Conservation (phyloP, 2,329 filamentous ascomycete genomes). For the Xylariaceae sp. region DNA sequence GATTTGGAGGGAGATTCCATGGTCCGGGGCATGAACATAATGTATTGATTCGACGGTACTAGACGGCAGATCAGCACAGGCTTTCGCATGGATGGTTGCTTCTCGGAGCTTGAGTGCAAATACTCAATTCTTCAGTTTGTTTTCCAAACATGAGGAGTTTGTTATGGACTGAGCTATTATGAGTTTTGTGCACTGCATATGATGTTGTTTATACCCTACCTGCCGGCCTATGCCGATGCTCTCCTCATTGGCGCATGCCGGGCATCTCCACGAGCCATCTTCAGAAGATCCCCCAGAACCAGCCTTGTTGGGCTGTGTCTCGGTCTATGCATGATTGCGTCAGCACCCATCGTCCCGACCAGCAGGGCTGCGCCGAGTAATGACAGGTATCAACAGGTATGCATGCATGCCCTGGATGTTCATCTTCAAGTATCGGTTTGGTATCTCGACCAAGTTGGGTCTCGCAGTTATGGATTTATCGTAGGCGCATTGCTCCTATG, state of each 20-base stretch:
- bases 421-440: no score
- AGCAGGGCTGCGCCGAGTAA: not conserved
- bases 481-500: no score
- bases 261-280: not conserved
- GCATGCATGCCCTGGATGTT: no score
- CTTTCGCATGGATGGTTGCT: not conserved
- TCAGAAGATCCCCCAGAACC: no score
- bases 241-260: no score
- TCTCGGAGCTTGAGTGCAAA: not conserved
- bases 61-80: not conserved
- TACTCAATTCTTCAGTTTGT: not conserved
- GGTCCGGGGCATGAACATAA: not conserved
- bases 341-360: constrained; percentile 13
- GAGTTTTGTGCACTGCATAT: no score
- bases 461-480: no score
- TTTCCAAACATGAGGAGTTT: not conserved
- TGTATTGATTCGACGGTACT: not conserved
- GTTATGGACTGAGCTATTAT: not conserved
- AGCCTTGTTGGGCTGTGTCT: not conserved
- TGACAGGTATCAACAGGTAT: not conserved
- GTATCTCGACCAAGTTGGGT: no score
- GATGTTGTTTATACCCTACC: no score
- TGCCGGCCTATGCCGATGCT: no score
- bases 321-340: constrained; percentile 21
- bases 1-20: not conserved